A percentile compares a stretch with the other conserved stretches of the same genome.
phyloP scores from a whole-genome alignment of 768 basidiomycete genomes.

The Lenzites betulinus region DNA sequence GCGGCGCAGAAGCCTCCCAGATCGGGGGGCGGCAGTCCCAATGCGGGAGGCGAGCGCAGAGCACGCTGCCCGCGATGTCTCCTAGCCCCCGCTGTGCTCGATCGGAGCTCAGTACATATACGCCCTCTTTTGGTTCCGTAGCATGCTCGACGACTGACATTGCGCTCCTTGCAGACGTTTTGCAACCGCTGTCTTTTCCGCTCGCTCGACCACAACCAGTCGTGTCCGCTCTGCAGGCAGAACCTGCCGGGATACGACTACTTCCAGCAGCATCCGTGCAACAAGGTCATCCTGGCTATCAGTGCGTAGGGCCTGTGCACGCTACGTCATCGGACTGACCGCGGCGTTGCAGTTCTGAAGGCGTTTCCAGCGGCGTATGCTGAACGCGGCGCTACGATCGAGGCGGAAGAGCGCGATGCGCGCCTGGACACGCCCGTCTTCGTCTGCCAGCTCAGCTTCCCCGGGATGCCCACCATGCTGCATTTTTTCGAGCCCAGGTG shows the following conservation, averaged over 20 bases:
- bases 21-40: slow-evolving; percentile 6
- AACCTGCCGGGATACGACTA: slow-evolving; percentile 73
- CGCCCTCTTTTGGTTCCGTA: neutral
- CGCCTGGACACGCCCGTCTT: slow-evolving; percentile 90
- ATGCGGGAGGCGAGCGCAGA: neutral
- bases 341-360: slow-evolving; percentile 51
- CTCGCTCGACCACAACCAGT: slow-evolving; percentile 79
- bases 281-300: slow-evolving; percentile 70
- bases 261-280: slow-evolving; percentile 79
- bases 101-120: slow-evolving; percentile 11
- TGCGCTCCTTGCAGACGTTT: slow-evolving; percentile 77
- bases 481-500: slow-evolving; percentile 93
- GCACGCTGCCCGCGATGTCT: neutral
- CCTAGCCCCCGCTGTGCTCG: neutral
- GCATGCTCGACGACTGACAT: no score
- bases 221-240: slow-evolving; percentile 87
- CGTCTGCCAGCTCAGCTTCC: slow-evolving; percentile 87
- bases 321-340: neutral
- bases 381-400: slow-evolving; percentile 63
- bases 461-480: slow-evolving; percentile 84
- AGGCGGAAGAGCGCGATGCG: slow-evolving; percentile 75
- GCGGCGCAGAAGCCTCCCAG: slow-evolving; percentile 7
- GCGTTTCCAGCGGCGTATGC: slow-evolving; percentile 68
- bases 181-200: slow-evolving; percentile 88
- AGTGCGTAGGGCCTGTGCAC: slow-evolving; percentile 41